Conservation (phyloP, 1,139 yeast species). For the Nematodospora anomalae region DNA sequence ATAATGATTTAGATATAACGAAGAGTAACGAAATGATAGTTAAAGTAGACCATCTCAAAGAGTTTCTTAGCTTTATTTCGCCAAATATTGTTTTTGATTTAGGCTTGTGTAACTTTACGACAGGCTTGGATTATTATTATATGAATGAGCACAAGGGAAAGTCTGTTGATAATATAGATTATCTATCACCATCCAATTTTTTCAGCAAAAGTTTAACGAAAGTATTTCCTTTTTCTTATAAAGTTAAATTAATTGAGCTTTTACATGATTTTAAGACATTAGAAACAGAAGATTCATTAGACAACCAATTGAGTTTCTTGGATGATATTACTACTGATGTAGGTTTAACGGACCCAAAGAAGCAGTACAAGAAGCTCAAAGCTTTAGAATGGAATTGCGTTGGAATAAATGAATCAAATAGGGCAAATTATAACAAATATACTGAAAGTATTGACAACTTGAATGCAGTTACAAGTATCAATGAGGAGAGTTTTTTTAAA, state of each 20-base stretch:
- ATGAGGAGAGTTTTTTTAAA: slow-evolving; percentile 24
- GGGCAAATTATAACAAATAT: slow-evolving; percentile 25
- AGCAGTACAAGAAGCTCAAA: slow-evolving; percentile 27
- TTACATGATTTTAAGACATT: slow-evolving; percentile 24
- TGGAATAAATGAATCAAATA: slow-evolving; percentile 18
- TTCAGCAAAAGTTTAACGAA: slow-evolving; percentile 17
- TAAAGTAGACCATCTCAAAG: slow-evolving; percentile 29
- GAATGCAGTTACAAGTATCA: slow-evolving; percentile 5
- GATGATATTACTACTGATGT: slow-evolving; percentile 40
- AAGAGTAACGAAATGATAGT: slow-evolving; percentile 34
- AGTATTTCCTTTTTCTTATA: slow-evolving; percentile 37
- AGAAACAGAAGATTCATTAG: slow-evolving; percentile 24
- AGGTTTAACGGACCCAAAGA: slow-evolving; percentile 29
- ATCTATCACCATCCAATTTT: slow-evolving; percentile 7
- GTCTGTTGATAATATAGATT: slow-evolving; percentile 3
- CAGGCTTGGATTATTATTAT: slow-evolving; percentile 17
- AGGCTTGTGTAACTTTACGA: slow-evolving; percentile 26
- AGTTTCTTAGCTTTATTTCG: slow-evolving; percentile 33
- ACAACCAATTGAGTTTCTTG: slow-evolving; percentile 37
- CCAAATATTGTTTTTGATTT: slow-evolving; percentile 40
- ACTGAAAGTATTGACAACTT: slow-evolving; percentile 17
- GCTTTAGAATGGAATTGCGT: slow-evolving; percentile 41
- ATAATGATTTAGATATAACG: slow-evolving; percentile 32
- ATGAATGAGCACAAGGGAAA: background rate
- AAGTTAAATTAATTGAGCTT: slow-evolving; percentile 34